phyloP scores from a whole-genome alignment of 805 yeast genomes.

The Kodamaea leandrae region DNA sequence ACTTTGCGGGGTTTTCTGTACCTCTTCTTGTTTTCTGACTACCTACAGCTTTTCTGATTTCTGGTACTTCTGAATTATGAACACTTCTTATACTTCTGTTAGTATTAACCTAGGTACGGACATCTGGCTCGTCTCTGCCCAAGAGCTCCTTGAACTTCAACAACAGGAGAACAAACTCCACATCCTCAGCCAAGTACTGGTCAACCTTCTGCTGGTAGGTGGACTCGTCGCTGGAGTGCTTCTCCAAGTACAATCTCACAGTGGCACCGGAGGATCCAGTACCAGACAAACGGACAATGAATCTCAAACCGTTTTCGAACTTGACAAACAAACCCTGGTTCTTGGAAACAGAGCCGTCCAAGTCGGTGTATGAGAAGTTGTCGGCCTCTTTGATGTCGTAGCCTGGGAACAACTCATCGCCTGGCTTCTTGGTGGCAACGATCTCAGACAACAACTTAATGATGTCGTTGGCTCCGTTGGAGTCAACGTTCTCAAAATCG shows the following conservation, averaged over 20 bases:
- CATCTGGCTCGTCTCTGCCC: slow-evolving; percentile 87
- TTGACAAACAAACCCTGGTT: slow-evolving; percentile 89
- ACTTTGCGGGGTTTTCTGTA: too few species aligned
- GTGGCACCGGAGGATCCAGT: slow-evolving; percentile 99
- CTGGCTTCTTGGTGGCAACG: slow-evolving; percentile 37
- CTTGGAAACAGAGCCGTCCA: slow-evolving; percentile 85
- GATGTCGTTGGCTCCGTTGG: slow-evolving; percentile 71
- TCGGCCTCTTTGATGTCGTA: slow-evolving; percentile 70
- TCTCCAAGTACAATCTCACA: slow-evolving; percentile 86
- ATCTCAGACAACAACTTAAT: slow-evolving; percentile 44
- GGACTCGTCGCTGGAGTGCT: slow-evolving; percentile 61
- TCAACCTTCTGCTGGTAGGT: slow-evolving; percentile 55
- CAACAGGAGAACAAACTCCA: slow-evolving; percentile 61
- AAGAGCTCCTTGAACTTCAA: slow-evolving; percentile 69
- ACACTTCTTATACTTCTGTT: neutral
- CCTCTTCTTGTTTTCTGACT: too few species aligned
- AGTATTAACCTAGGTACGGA: slow-evolving; percentile 55
- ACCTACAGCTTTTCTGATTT: neutral
- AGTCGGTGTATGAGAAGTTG: slow-evolving; percentile 88
- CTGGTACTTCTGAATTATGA: slow-evolving; percentile 1
- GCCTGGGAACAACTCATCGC: slow-evolving; percentile 47
- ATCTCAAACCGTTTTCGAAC: slow-evolving; percentile 76
- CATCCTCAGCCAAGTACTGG: slow-evolving; percentile 62
- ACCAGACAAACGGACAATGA: slow-evolving; percentile 89
- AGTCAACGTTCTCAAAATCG: slow-evolving; percentile 82